Percentiles rank a stretch among this genome's conserved stretches.
Conservation (phyloP, 2,329 filamentous ascomycete species). For the Triangularia verruculosa region DNA sequence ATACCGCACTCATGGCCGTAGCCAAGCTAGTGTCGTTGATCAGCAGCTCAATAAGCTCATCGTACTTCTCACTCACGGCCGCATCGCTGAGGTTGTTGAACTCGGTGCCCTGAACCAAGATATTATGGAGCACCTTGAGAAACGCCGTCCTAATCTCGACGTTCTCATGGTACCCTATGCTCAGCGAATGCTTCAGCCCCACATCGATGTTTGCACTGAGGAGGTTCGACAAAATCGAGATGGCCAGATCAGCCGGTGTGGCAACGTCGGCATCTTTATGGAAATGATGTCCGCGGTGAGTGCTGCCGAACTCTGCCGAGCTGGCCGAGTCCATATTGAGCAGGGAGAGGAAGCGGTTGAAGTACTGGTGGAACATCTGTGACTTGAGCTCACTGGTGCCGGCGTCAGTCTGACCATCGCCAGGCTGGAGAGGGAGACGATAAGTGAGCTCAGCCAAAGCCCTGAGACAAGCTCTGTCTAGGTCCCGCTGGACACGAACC, state of each 20-base stretch:
- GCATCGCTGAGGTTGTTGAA: constrained; percentile 67
- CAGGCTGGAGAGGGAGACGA: constrained; percentile 63
- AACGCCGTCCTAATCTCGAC: constrained; percentile 68
- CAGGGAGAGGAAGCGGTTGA: constrained; percentile 65
- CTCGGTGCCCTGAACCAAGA: constrained; percentile 68
- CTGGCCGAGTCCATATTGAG: constrained; percentile 53
- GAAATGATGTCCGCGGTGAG: constrained; percentile 23
- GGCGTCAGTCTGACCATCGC: constrained; percentile 63
- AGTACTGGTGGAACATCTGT: constrained; percentile 69
- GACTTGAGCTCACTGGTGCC: constrained; percentile 67
- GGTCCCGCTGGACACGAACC: constrained; percentile 58
- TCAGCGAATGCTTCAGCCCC: constrained; percentile 65
- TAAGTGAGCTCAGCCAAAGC: constrained; percentile 65
- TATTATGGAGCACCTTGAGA: constrained; percentile 67
- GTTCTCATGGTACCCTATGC: constrained; percentile 69
- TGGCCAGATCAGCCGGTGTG: constrained; percentile 60
- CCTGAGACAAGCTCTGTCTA: constrained; percentile 63
- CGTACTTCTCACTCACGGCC: constrained; percentile 66
- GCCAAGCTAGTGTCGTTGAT: constrained; percentile 62
- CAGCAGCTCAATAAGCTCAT: constrained; percentile 61
- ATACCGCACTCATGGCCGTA: constrained; percentile 62
- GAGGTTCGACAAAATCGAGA: constrained; percentile 66
- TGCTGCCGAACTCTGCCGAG: constrained; percentile 39
- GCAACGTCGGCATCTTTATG: constrained; percentile 42
- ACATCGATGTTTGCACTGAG: constrained; percentile 70